phyloP scores from a whole-genome alignment of 1,284 basidiomycete species.

The Stereum hirsutum region DNA sequence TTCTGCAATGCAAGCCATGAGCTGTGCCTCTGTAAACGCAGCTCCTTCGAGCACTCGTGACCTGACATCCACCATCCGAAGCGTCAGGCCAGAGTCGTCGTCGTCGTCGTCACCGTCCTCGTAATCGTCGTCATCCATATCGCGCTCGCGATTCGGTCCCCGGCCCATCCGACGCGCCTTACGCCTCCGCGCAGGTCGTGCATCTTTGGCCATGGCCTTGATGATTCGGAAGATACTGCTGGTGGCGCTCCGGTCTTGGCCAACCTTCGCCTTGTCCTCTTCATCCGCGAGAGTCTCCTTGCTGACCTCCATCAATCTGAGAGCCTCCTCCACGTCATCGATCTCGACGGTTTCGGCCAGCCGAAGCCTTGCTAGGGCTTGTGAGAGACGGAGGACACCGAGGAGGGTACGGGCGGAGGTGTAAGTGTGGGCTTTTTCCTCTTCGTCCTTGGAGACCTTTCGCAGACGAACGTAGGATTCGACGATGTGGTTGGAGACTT shows the following conservation, averaged over 20 bases:
- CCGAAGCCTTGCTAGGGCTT: constrained; percentile 89
- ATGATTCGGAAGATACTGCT: constrained; percentile 87
- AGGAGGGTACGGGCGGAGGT: constrained; percentile 96
- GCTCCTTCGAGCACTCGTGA: constrained; percentile 75
- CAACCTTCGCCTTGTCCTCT: constrained; percentile 46
- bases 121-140: constrained; percentile 40
- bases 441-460: constrained; percentile 87
- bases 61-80: constrained; percentile 79
- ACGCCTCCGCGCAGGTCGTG: constrained; percentile 22
- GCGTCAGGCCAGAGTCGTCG: constrained; percentile 2
- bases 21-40: constrained; percentile 85
- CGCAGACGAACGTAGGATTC: constrained; percentile 94
- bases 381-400: constrained; percentile 89
- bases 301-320: constrained; percentile 94
- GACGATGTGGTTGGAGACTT: constrained; percentile 90
- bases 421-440: constrained; percentile 88
- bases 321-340: constrained; percentile 92
- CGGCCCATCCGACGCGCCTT: constrained; percentile 44
- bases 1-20: constrained; percentile 76
- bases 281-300: constrained; percentile 87
- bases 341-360: constrained; percentile 76
- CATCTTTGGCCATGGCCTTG: constrained; percentile 66
- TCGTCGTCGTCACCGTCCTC: constrained; percentile 47
- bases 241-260: constrained; percentile 69
- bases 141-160: constrained; percentile 58